Conservation (phyloP, 2,329 filamentous ascomycete genomes). For the Trichoderma lentiforme region DNA sequence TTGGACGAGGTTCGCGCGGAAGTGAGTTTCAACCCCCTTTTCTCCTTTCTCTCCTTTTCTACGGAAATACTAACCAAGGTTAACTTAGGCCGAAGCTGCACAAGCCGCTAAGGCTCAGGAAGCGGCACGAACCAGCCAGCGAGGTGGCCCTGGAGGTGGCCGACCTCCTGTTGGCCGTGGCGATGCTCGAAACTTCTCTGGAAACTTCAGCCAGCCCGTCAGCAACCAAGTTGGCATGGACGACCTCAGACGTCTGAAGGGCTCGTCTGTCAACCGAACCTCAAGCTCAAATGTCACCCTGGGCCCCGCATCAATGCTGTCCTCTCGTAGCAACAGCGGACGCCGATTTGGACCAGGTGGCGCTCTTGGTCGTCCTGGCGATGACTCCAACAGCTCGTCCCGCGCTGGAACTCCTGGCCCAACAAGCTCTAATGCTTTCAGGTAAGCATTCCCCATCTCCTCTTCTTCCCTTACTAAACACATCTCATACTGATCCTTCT, state of each 20-base stretch:
- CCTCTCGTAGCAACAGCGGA: constrained; percentile 86
- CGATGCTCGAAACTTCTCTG: constrained; percentile 81
- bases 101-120: constrained; percentile 81
- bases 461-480: not conserved
- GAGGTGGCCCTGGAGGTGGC: constrained; percentile 64
- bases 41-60: not conserved
- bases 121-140: constrained; percentile 55
- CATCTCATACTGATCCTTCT: not conserved
- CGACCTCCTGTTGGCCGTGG: constrained; percentile 75
- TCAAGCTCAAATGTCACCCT: constrained; percentile 64
- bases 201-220: constrained; percentile 65
- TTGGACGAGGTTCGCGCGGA: constrained; percentile 86
- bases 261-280: constrained; percentile 50
- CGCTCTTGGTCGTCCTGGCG: constrained; percentile 67
- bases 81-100: constrained; percentile 60
- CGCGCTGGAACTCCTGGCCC: constrained; percentile 77
- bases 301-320: constrained; percentile 83
- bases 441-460: constrained; percentile 55
- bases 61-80: constrained; percentile 26
- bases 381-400: constrained; percentile 84
- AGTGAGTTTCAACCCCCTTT: constrained; percentile 41
- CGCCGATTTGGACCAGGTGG: constrained; percentile 74
- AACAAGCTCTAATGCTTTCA: constrained; percentile 85
- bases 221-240: constrained; percentile 89
- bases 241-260: constrained; percentile 81